phyloP scores from a whole-genome alignment of 2,329 filamentous ascomycete genomes.

The Dactylellina cionopaga region DNA sequence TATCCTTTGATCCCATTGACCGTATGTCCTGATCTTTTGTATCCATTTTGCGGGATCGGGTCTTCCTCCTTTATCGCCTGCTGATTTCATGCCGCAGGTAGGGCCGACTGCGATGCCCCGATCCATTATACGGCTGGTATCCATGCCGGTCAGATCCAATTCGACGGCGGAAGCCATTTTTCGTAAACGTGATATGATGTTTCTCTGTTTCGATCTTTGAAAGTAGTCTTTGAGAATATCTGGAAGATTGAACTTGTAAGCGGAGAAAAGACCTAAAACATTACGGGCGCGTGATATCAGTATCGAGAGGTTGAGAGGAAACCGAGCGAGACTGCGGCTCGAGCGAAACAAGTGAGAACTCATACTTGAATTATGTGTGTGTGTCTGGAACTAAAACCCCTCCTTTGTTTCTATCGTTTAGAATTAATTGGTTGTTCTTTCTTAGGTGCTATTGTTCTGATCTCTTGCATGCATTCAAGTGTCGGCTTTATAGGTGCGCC shows the following conservation, averaged over 20 bases:
- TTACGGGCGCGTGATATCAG: conserved; percentile 35
- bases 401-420: too few relatives aligned
- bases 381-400: too few relatives aligned
- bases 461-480: background rate
- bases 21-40: conserved; percentile 56
- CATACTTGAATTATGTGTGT: conserved; percentile 25
- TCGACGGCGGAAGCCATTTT: conserved; percentile 45
- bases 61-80: background rate
- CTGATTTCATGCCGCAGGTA: conserved; percentile 20
- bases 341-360: conserved; percentile 24
- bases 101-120: conserved; percentile 12
- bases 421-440: conserved; percentile 4
- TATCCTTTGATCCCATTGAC: conserved; percentile 58
- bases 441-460: background rate
- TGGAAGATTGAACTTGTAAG: background rate
- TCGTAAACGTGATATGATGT: conserved; percentile 12
- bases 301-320: conserved; percentile 13
- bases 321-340: conserved; percentile 11
- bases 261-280: conserved; percentile 4
- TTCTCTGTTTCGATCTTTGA: background rate
- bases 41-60: conserved; percentile 26
- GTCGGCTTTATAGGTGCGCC: conserved; percentile 21
- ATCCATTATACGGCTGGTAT: conserved; percentile 36
- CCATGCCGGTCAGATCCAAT: conserved; percentile 36
- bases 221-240: background rate